Evolutionary conservation across 2,329 filamentous ascomycete genomes (phyloP), one percentile per base, ranked within the genome.

Genomic region (Aspergillus fijiensis): DNA sequence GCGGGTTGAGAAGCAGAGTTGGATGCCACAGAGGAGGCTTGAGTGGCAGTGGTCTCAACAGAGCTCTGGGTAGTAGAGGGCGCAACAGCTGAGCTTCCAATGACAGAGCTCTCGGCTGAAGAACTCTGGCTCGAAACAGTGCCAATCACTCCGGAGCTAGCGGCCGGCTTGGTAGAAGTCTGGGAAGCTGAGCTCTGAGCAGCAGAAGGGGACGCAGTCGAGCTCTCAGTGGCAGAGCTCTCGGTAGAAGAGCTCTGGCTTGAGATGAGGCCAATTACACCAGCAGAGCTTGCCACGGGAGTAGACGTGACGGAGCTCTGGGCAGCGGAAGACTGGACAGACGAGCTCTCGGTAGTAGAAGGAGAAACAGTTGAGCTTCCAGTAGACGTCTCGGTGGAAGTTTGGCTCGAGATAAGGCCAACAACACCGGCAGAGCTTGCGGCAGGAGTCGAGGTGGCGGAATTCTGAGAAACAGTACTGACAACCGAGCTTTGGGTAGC

Each of bases 201-300:
- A 31, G 53, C 47, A 49, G 39, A 45, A 16, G 39, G 39, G 16
- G 39, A 45, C 14, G 16, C 39, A 45, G 39, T 45, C 16, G 39
- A 45, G 16, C 39, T 45, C 16, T 9, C 39, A 12, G 33, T 35
- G 39, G 39, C 6, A 45, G 53, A 31, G 12, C 42, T 55, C 42
- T 35, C 42, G n/a, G 52, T 29, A 31, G 52, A 52, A 23, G 52
- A 55, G 39, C 52, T 25, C 11, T 35, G 50, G 29, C 50, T 52
- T 10, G 52, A 45, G 3, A 19, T 16, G 16, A 45, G 39, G 39
- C 39, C 39, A 45, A 19, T 35, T 4, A 16, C 39, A n/a, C 39
- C 16, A n/a, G 14, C 39, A 19, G 39, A 19, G 16, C 39, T 45
- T 45, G 39, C 39, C 14, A 16, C 39, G 16, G 39, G 39, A 19